phyloP scores from a whole-genome alignment of 2,329 filamentous ascomycete genomes.

The Pyrenophora teres region DNA sequence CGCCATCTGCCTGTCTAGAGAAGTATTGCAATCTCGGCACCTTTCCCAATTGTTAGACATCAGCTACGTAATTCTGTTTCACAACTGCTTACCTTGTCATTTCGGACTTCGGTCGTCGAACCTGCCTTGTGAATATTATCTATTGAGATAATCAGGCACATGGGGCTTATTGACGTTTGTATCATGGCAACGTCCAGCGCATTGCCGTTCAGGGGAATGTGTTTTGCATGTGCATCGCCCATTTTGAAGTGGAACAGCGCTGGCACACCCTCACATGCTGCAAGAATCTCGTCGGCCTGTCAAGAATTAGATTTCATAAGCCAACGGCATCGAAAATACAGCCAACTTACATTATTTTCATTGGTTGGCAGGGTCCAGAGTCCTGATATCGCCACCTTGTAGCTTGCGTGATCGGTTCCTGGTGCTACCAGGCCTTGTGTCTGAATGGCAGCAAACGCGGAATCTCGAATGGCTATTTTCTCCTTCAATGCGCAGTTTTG shows the following conservation, averaged over 20 bases:
- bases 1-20: constrained; percentile 21
- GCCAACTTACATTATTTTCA: constrained; percentile 50
- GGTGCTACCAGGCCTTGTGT: constrained; percentile 18
- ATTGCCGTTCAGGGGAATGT: constrained; percentile 65
- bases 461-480: constrained; percentile 52
- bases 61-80: background rate
- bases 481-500: constrained; percentile 58
- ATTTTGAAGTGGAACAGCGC: constrained; percentile 68
- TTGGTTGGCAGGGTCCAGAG: constrained; percentile 52
- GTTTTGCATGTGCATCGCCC: constrained; percentile 50
- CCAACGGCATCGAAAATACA: background rate
- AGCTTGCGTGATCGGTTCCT: constrained; percentile 18
- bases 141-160: constrained; percentile 55
- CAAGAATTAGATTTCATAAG: constrained; percentile 8
- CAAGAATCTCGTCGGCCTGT: constrained; percentile 40
- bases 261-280: constrained; percentile 55
- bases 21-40: constrained; percentile 35
- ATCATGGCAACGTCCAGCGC: constrained; percentile 61
- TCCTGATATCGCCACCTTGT: constrained; percentile 56
- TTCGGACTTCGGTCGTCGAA: constrained; percentile 52
- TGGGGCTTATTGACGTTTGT: constrained; percentile 7
- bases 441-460: constrained; percentile 27
- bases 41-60: constrained; percentile 22
- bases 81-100: constrained; percentile 32
- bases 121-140: constrained; percentile 59